Percentiles rank a stretch among this genome's conserved stretches.
Evolutionary conservation across 73 alveolate species (phyloP).

Genomic region (Diophrys sp.): DNA sequence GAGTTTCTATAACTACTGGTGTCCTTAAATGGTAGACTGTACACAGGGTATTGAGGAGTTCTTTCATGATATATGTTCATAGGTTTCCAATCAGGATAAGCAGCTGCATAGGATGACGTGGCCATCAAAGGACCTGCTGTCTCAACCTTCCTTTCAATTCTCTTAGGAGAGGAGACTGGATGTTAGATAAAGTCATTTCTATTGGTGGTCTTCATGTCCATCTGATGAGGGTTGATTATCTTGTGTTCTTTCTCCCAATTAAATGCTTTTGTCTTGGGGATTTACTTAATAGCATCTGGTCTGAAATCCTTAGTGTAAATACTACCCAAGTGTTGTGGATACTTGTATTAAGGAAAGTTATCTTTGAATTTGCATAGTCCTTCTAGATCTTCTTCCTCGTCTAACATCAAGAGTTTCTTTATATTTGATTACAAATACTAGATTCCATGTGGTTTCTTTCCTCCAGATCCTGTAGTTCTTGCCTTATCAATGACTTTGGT

Average conservation of each 20-base stretch:
- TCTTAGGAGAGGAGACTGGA: slow-evolving; percentile 19
- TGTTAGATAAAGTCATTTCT: slow-evolving; percentile 19
- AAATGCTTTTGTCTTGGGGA: slow-evolving; percentile 34
- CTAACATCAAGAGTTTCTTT: not conserved
- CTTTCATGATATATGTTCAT: slow-evolving; percentile 45
- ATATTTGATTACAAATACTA: too few relatives aligned
- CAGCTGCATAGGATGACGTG: not conserved
- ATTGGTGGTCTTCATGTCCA: slow-evolving; percentile 49
- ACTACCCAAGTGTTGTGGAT: slow-evolving; percentile 1
- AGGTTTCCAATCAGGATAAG: slow-evolving; percentile 30
- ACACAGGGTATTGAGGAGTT: slow-evolving; percentile 54
- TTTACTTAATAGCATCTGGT: not conserved
- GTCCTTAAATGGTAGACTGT: slow-evolving; percentile 63
- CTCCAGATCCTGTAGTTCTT: too few relatives aligned
- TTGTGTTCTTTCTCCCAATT: slow-evolving; percentile 59
- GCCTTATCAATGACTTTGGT: too few relatives aligned
- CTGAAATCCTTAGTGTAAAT: not conserved
- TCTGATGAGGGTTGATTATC: slow-evolving; percentile 54
- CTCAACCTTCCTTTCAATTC: not conserved
- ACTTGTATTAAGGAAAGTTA: slow-evolving; percentile 7
- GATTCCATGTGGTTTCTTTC: too few relatives aligned
- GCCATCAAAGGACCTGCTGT: slow-evolving; percentile 1
- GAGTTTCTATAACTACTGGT: slow-evolving; percentile 17
- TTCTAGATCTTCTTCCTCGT: slow-evolving; percentile 11
- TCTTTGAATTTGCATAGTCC: slow-evolving; percentile 9